Evolutionary conservation across 1,284 basidiomycete genomes (phyloP).

Genomic region (Tetrapyrgos nigripes): DNA sequence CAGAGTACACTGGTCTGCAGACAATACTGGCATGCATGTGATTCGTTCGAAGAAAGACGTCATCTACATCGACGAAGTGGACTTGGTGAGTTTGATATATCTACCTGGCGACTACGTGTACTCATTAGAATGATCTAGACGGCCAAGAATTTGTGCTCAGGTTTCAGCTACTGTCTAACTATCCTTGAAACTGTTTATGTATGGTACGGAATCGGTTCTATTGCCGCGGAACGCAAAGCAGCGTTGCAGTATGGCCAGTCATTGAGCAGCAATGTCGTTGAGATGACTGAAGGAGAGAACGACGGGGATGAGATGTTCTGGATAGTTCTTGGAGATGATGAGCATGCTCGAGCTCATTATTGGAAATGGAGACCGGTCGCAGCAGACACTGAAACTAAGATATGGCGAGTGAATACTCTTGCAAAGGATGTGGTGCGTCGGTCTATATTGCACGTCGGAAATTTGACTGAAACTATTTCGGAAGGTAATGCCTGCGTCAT

Average conservation of each 20-base stretch:
- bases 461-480: neutral
- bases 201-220: conserved; percentile 79
- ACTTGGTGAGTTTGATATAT: conserved; percentile 56
- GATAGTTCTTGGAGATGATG: conserved; percentile 78
- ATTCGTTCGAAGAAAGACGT: conserved; percentile 58
- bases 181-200: conserved; percentile 75
- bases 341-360: conserved; percentile 77
- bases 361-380: conserved; percentile 70
- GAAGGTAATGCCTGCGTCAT: conserved; percentile 40
- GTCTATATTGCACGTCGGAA: conserved; percentile 1
- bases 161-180: conserved; percentile 77
- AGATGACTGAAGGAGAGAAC: conserved; percentile 67
- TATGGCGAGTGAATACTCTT: conserved; percentile 62
- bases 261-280: conserved; percentile 52
- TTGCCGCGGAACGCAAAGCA: conserved; percentile 58
- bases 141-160: conserved; percentile 76
- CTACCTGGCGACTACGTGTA: neutral
- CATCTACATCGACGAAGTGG: conserved; percentile 73
- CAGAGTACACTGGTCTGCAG: conserved; percentile 73
- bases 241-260: conserved; percentile 64
- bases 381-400: conserved; percentile 47
- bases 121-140: conserved; percentile 44
- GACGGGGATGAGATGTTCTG: conserved; percentile 79
- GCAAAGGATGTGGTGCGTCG: conserved; percentile 46
- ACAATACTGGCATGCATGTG: conserved; percentile 82